phyloP scores from a whole-genome alignment of 306 rosid genomes.

The Rubus parviflorus region DNA sequence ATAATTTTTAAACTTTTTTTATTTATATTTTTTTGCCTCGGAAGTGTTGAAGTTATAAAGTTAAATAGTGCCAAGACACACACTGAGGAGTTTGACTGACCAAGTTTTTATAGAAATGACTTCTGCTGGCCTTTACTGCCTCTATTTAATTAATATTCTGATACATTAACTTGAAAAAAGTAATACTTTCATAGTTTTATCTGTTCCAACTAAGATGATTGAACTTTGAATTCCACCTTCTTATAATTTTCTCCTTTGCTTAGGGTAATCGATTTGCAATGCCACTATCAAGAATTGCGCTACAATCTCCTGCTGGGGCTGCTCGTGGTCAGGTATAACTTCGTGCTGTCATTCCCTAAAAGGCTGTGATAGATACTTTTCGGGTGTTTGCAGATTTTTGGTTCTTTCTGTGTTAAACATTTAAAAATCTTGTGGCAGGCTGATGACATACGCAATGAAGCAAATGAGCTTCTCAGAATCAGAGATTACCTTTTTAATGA shows the following conservation, averaged over 20 bases:
- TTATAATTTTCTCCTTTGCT: slow-evolving; percentile 15
- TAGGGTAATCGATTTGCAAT: slow-evolving; percentile 80
- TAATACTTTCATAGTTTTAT: background rate
- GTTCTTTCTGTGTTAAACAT: slow-evolving; percentile 21
- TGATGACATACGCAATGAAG: slow-evolving; percentile 85
- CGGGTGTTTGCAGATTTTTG: background rate
- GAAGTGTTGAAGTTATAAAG: background rate
- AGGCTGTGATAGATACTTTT: background rate
- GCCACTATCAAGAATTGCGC: slow-evolving; percentile 81
- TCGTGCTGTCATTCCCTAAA: background rate
- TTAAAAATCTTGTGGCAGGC: slow-evolving; percentile 54
- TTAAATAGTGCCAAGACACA: background rate
- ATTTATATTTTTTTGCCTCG: background rate
- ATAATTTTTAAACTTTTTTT: no score
- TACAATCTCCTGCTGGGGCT: slow-evolving; percentile 86
- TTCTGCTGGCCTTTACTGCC: background rate
- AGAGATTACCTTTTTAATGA: slow-evolving; percentile 73
- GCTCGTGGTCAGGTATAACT: slow-evolving; percentile 91
- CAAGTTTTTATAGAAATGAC: background rate
- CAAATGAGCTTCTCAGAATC: slow-evolving; percentile 84
- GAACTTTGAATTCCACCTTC: slow-evolving; percentile 1
- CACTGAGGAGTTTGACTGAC: background rate
- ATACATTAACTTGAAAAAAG: background rate
- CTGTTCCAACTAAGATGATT: slow-evolving; percentile 15
- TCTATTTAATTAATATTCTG: background rate